These are phyloP conservation scores for Penicillium digitatum DNA, from an alignment of 2,329 filamentous ascomycete genomes.

Conservation along the genomic window DNA sequence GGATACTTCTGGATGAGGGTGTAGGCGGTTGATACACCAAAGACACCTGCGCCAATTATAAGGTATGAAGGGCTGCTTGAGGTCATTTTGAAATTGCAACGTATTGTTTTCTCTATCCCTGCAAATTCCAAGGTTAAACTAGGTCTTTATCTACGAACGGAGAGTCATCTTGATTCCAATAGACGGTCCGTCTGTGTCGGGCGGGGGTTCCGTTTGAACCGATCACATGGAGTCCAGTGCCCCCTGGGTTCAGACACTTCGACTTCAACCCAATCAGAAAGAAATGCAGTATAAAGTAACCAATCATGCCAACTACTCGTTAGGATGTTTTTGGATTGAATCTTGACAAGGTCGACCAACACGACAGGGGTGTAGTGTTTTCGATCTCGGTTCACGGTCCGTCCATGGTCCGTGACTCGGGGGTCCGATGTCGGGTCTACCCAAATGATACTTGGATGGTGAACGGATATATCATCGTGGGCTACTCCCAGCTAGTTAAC, in stretches of 20 bases:
- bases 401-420: background rate
- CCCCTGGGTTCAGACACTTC: background rate
- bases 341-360: background rate
- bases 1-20: conserved; percentile 29
- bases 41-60: conserved; percentile 28
- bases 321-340: background rate
- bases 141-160: conserved; percentile 3
- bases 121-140: background rate
- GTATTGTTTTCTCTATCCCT: background rate
- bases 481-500: too few relatives aligned
- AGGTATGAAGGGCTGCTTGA: conserved; percentile 25
- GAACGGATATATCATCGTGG: too few relatives aligned
- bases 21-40: conserved; percentile 29
- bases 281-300: background rate
- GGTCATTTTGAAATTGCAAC: conserved; percentile 10
- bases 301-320: background rate
- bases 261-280: background rate
- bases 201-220: conserved; percentile 13
- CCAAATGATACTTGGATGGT: too few relatives aligned
- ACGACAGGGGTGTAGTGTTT: background rate
- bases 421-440: background rate
- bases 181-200: conserved; percentile 8
- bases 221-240: conserved; percentile 14
- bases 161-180: background rate
- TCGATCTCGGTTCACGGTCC: background rate